Conservation (phyloP, 495 filamentous ascomycete genomes). For the Darksidea phi region DNA sequence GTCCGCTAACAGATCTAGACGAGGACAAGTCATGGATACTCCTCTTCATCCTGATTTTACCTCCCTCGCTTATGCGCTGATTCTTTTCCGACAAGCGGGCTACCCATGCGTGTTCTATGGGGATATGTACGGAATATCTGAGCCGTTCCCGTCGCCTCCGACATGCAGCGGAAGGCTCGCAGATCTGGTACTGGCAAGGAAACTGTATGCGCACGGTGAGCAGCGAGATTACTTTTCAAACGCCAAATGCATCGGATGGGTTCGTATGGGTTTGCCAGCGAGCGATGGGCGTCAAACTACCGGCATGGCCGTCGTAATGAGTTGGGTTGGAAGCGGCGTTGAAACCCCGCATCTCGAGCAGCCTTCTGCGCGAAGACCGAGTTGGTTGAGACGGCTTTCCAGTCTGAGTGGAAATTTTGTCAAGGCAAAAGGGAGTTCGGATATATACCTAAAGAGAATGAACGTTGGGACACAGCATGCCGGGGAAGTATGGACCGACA, state of each 20-base stretch:
- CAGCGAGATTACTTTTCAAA: constrained; percentile 67
- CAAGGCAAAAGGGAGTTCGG: constrained; percentile 45
- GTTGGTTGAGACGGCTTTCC: neutral
- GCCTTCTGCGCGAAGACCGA: too few species aligned
- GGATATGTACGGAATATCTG: constrained; percentile 65
- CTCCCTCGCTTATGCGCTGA: constrained; percentile 45
- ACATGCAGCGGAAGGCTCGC: constrained; percentile 59
- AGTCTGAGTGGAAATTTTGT: neutral
- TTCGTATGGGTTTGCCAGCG: constrained; percentile 57
- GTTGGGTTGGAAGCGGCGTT: constrained; percentile 16
- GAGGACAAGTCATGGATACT: constrained; percentile 38
- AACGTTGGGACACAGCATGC: constrained; percentile 58
- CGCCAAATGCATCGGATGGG: constrained; percentile 65
- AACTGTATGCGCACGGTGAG: constrained; percentile 64
- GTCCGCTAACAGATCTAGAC: neutral
- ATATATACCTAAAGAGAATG: constrained; percentile 55
- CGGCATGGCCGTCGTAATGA: constrained; percentile 61
- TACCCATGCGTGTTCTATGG: constrained; percentile 72
- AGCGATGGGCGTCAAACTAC: constrained; percentile 35
- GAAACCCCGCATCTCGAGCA: too few species aligned
- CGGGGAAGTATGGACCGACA: constrained; percentile 62
- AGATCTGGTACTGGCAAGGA: constrained; percentile 59
- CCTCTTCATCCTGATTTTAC: constrained; percentile 36
- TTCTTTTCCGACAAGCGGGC: constrained; percentile 61
- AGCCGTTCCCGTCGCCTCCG: constrained; percentile 51